These are phyloP conservation scores for Fusarium haematococcum DNA, from an alignment of 2,329 filamentous ascomycete species.

Conservation along the genomic window DNA sequence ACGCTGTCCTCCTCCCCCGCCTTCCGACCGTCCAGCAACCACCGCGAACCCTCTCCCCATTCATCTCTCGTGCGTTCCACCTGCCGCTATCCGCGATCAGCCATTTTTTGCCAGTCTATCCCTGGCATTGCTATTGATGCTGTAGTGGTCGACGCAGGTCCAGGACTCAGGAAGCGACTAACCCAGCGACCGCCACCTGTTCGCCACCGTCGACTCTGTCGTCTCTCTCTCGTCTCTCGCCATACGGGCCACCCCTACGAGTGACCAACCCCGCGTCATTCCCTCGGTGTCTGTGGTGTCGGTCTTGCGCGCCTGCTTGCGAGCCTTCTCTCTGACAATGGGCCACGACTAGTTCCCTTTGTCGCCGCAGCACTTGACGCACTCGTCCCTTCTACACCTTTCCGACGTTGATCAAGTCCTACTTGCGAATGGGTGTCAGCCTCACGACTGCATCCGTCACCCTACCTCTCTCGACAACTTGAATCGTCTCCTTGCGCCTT, in stretches of 20 bases:
- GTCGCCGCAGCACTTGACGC: conserved; percentile 36
- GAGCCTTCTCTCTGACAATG: conserved; percentile 48
- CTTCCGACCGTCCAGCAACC: conserved; percentile 35
- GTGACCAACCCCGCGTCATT: conserved; percentile 41
- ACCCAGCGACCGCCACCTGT: conserved; percentile 26
- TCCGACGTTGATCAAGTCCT: conserved; percentile 10
- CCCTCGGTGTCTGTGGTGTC: conserved; percentile 38
- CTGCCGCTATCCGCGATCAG: conserved; percentile 26
- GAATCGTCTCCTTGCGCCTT: conserved; percentile 48
- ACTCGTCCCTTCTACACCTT: conserved; percentile 29
- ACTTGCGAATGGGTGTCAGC: conserved; percentile 45
- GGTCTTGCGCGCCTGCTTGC: conserved; percentile 43
- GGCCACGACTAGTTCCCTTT: conserved; percentile 49
- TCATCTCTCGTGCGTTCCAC: conserved; percentile 21
- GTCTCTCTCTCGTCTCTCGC: background rate
- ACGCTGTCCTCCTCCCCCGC: conserved; percentile 39
- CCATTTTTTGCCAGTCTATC: conserved; percentile 4
- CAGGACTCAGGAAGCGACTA: conserved; percentile 24
- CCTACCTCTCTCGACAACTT: conserved; percentile 37
- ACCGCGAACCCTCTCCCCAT: conserved; percentile 17
- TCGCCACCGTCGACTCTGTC: conserved; percentile 36
- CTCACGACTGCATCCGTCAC: conserved; percentile 30
- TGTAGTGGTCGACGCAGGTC: conserved; percentile 25
- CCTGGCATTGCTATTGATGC: conserved; percentile 15
- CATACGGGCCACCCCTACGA: background rate